Conservation (phyloP, 257 asterid species). For the Solanum dulcamara region DNA sequence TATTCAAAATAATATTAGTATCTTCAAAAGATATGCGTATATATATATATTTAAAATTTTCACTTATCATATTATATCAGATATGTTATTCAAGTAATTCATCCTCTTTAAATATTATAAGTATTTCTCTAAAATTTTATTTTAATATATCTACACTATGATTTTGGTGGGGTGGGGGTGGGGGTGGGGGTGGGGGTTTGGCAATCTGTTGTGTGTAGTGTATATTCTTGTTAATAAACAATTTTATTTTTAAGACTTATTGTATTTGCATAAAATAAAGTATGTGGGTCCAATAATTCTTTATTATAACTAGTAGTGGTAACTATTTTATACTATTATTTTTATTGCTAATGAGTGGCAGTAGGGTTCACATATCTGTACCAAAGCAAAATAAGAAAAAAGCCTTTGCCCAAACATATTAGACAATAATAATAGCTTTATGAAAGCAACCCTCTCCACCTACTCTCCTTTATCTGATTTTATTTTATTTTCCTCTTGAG, state of each 20-base stretch:
- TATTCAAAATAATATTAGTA: neutral
- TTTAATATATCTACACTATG: neutral
- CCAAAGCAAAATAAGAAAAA: no score
- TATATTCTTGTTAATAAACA: neutral
- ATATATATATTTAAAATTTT: no score
- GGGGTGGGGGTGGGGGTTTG: no score
- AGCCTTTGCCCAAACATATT: no score
- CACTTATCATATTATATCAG: neutral
- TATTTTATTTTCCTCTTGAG: no score
- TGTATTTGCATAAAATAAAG: neutral
- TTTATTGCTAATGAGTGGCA: no score
- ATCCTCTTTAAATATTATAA: neutral
- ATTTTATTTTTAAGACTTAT: neutral
- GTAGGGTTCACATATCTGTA: no score
- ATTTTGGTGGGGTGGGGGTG: conserved; percentile 2
- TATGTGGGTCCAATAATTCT: conserved; percentile 9
- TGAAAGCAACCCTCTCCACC: no score
- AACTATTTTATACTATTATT: no score
- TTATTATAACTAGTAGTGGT: no score
- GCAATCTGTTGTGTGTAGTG: neutral
- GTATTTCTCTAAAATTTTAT: neutral
- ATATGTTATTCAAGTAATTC: neutral
- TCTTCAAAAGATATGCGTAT: neutral
- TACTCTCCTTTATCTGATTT: no score
- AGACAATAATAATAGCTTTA: no score